These are phyloP conservation scores for Pythium scleroteichum DNA, from an alignment of 352 stramenopile genomes.

Conservation along the genomic window DNA sequence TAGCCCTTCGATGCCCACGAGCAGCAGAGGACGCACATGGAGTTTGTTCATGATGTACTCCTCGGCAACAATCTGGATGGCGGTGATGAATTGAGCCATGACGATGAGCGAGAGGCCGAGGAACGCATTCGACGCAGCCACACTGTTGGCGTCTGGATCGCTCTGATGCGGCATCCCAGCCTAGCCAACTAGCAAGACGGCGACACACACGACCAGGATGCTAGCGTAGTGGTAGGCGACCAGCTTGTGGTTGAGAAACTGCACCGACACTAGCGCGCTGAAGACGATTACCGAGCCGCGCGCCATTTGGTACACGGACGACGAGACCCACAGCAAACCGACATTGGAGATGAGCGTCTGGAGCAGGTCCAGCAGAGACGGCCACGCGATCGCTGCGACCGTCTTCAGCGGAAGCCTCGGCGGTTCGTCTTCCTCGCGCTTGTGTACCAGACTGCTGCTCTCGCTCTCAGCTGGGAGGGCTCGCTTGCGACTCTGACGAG, in stretches of 20 bases:
- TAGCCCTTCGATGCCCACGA: constrained; percentile 85
- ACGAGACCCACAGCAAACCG: constrained; percentile 84
- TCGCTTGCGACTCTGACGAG: constrained; percentile 25
- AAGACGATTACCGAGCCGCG: constrained; percentile 91
- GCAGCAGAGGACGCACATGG: constrained; percentile 80
- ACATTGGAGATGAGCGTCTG: constrained; percentile 88
- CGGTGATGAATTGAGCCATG: constrained; percentile 73
- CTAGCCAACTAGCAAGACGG: constrained; percentile 66
- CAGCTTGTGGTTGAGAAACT: constrained; percentile 78
- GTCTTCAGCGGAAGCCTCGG: constrained; percentile 43
- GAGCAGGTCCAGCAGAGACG: constrained; percentile 76
- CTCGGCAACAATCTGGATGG: constrained; percentile 88
- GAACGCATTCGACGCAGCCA: constrained; percentile 43
- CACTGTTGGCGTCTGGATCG: constrained; percentile 1
- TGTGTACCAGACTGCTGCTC: constrained; percentile 22
- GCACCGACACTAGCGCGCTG: constrained; percentile 81
- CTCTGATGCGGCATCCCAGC: constrained; percentile 32
- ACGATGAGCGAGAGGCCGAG: constrained; percentile 80
- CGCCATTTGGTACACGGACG: constrained; percentile 90
- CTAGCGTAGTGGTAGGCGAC: constrained; percentile 83
- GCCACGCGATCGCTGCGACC: constrained; percentile 55
- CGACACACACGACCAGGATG: constrained; percentile 70
- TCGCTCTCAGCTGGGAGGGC: constrained; percentile 16
- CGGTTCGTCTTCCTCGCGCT: background rate
- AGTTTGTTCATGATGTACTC: constrained; percentile 84